Percentiles rank a stretch among this genome's conserved stretches.
phyloP scores from a whole-genome alignment of 2,329 filamentous ascomycete genomes.

The Zarea fungicola region DNA sequence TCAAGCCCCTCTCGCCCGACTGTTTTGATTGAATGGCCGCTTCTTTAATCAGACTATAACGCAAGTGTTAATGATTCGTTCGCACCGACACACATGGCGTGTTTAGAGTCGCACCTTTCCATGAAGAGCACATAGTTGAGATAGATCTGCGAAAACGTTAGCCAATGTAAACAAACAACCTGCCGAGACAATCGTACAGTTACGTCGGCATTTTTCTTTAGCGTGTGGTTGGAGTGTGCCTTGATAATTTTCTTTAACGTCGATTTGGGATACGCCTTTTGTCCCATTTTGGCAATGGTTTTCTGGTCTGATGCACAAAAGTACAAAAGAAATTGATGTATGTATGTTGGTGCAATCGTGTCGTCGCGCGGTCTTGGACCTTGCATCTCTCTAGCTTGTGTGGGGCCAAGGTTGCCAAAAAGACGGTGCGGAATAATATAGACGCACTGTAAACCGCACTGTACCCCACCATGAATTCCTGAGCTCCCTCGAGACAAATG shows the following conservation, averaged over 20 bases:
- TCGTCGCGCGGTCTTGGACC: conserved; percentile 4
- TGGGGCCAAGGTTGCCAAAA: conserved; percentile 1
- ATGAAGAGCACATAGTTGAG: conserved; percentile 82
- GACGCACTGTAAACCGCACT: neutral
- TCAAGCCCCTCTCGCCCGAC: conserved; percentile 66
- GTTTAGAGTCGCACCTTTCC: conserved; percentile 43
- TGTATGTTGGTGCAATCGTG: too few relatives aligned
- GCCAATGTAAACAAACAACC: conserved; percentile 18
- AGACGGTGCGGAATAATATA: neutral
- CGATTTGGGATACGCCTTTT: conserved; percentile 76
- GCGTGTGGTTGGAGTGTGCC: conserved; percentile 72
- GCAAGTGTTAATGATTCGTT: conserved; percentile 1
- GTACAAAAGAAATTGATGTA: too few relatives aligned
- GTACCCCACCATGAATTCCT: conserved; percentile 13
- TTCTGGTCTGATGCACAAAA: too few relatives aligned
- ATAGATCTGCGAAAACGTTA: conserved; percentile 59
- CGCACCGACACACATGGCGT: neutral
- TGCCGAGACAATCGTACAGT: conserved; percentile 49
- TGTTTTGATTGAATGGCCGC: conserved; percentile 71
- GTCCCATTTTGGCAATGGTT: conserved; percentile 32
- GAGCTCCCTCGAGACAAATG: neutral
- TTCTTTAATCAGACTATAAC: conserved; percentile 67
- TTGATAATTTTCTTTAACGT: conserved; percentile 88
- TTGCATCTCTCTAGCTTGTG: conserved; percentile 5
- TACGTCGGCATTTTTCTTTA: conserved; percentile 83